Base-by-base conservation (phyloP, 2,329 filamentous ascomycete species). In the Pestalotiopsis sp. region DNA sequence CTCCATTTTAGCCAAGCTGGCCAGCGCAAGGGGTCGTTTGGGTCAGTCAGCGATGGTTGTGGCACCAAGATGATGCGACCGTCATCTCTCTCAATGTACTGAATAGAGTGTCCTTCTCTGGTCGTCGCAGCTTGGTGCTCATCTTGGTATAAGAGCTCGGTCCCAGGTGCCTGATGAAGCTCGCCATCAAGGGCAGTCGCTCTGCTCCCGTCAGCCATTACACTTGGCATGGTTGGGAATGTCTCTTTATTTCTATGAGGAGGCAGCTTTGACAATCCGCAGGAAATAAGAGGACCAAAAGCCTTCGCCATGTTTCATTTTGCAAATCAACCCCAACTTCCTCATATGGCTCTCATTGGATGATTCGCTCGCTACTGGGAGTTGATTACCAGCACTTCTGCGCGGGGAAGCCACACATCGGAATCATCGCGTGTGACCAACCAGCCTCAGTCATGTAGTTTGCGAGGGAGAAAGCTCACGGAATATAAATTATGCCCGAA, bases 11-110 rank as follows among this genome's bases (percentile, higher is more conserved):
- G 83, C 77, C 77, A 80, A 56, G 59, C 70, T 1, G 82, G 78
- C 83, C 82, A 85, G 60, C 81, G 77, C 3, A 85, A 78, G 7
- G 83, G 83, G 68, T 85, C 83, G 65, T 84, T 84, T 2, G 82
- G 80, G 70, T 85, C 81, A 30, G 70, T 77, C 2, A 76, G 70
- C 7, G 81, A 83, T 0, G 83, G 83, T 17, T 75, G 75, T 0
- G 83, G 83, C 30, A 82, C 77, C 7, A 84, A 74, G n/a, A 84
- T 75, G 38, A 82, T 67, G 39, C 59, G 30, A 5, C 38, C 38
- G 11, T 62, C 59, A 20, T n/a, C 14, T 17, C 30, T 11, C 38
- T 44, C 20, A 10, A 62, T 20, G 38, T 39, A 20, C 59, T 62
- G 59, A 35, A 58, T 9, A 11, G 56, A 22, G 6, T 26, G 24